These are phyloP conservation scores for Dactylellina drechsleri DNA, from an alignment of 2,329 filamentous ascomycete genomes.

Conservation along the genomic window DNA sequence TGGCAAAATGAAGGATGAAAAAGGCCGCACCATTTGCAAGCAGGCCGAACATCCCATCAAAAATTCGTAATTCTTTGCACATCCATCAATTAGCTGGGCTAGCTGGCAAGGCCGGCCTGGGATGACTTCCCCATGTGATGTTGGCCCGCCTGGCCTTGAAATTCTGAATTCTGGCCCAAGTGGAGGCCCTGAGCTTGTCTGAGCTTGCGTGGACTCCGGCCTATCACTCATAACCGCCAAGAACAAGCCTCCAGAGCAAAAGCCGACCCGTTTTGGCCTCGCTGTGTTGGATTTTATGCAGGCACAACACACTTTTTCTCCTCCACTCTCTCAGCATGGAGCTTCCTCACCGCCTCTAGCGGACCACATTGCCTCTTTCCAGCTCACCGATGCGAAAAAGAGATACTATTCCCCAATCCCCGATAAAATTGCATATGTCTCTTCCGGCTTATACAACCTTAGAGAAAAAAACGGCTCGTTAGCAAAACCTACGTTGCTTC, in stretches of 20 bases:
- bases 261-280: constrained; percentile 3
- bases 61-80: too few relatives aligned
- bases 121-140: constrained; percentile 38
- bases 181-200: constrained; percentile 14
- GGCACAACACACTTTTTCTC: constrained; percentile 25
- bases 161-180: too few relatives aligned
- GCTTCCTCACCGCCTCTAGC: neutral
- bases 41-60: neutral
- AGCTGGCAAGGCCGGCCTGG: too few relatives aligned
- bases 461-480: neutral
- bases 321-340: neutral
- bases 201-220: constrained; percentile 47
- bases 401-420: neutral
- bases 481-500: neutral
- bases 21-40: neutral
- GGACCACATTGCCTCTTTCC: neutral
- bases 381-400: neutral
- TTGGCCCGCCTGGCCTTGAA: neutral
- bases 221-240: constrained; percentile 40
- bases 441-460: constrained; percentile 2
- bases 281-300: constrained; percentile 38
- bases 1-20: neutral
- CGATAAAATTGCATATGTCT: constrained; percentile 7
- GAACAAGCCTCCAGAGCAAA: constrained; percentile 10
- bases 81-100: too few relatives aligned